phyloP scores from a whole-genome alignment of 176 grass and related monocot species.

The Phoenix roebelenii region DNA sequence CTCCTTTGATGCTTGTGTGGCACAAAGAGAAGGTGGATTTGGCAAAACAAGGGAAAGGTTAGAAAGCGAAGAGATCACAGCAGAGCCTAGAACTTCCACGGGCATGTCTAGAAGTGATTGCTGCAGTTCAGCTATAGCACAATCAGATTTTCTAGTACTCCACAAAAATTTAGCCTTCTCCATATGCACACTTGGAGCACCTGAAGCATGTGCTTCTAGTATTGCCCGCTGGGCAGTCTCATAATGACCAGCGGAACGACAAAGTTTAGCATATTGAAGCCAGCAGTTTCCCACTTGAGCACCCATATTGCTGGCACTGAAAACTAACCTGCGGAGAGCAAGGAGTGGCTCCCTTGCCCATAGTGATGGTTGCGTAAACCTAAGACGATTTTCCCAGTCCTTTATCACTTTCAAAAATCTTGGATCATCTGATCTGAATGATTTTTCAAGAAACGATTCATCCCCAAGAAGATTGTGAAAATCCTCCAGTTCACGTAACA shows the following conservation, averaged over 20 bases:
- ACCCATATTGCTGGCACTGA: slow-evolving; percentile 60
- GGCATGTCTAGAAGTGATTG: slow-evolving; percentile 87
- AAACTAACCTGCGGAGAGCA: slow-evolving; percentile 85
- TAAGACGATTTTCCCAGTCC: slow-evolving; percentile 92
- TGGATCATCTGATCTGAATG: slow-evolving; percentile 50
- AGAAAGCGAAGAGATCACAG: slow-evolving; percentile 60
- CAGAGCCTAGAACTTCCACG: slow-evolving; percentile 44
- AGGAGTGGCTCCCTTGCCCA: slow-evolving; percentile 92
- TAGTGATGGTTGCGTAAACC: slow-evolving; percentile 79
- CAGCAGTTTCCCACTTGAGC: slow-evolving; percentile 80
- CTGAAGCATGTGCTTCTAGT: slow-evolving; percentile 84
- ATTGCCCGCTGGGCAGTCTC: slow-evolving; percentile 88
- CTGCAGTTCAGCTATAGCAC: slow-evolving; percentile 91
- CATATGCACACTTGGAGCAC: slow-evolving; percentile 72
- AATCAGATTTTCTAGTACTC: slow-evolving; percentile 78
- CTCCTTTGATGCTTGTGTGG: slow-evolving; percentile 57
- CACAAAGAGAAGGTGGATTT: slow-evolving; percentile 49
- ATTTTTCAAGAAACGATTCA: slow-evolving; percentile 65
- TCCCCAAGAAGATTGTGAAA: slow-evolving; percentile 66
- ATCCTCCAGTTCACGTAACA: slow-evolving; percentile 86
- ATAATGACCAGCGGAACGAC: slow-evolving; percentile 77
- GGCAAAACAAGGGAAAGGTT: slow-evolving; percentile 87
- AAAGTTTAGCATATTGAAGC: slow-evolving; percentile 96
- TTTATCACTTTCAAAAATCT: slow-evolving; percentile 63
- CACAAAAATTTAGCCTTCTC: slow-evolving; percentile 95